Evolutionary conservation across 805 yeast genomes (phyloP).

Genomic region (Ogataea parapolymorpha): DNA sequence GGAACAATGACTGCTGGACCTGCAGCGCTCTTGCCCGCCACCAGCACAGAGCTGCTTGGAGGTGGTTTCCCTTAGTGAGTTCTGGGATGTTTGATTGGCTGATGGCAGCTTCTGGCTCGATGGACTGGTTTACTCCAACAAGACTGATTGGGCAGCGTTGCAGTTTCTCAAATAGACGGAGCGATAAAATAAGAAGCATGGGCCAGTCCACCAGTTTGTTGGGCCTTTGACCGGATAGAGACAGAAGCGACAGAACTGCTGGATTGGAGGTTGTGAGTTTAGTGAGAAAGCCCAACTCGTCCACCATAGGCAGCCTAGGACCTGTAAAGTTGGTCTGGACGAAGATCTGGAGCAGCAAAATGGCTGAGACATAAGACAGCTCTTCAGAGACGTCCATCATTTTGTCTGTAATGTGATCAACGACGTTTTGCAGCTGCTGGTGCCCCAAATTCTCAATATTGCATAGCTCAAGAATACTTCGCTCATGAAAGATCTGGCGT

Average conservation of each 20-base stretch:
- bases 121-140: slow-evolving; percentile 5
- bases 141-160: slow-evolving; percentile 29
- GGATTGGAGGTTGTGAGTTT: slow-evolving; percentile 14
- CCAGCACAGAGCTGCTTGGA: slow-evolving; percentile 57
- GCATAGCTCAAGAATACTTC: slow-evolving; percentile 2
- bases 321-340: slow-evolving; percentile 82
- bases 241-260: slow-evolving; percentile 14
- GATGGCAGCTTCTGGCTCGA: slow-evolving; percentile 24
- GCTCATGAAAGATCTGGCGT: slow-evolving; percentile 18
- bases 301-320: slow-evolving; percentile 50
- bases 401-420: neutral
- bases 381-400: slow-evolving; percentile 11
- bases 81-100: slow-evolving; percentile 17
- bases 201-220: slow-evolving; percentile 59
- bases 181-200: slow-evolving; percentile 40
- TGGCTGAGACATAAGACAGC: slow-evolving; percentile 36
- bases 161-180: slow-evolving; percentile 42
- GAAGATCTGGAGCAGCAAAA: slow-evolving; percentile 64
- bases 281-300: slow-evolving; percentile 17
- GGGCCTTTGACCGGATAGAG: slow-evolving; percentile 57
- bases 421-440: neutral
- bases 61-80: slow-evolving; percentile 21
- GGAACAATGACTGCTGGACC: slow-evolving; percentile 58
- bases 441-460: neutral
- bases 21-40: slow-evolving; percentile 73